These are phyloP conservation scores for Zelopaecilomyces penicillatus DNA, from an alignment of 2,329 filamentous ascomycete species.

Conservation along the genomic window DNA sequence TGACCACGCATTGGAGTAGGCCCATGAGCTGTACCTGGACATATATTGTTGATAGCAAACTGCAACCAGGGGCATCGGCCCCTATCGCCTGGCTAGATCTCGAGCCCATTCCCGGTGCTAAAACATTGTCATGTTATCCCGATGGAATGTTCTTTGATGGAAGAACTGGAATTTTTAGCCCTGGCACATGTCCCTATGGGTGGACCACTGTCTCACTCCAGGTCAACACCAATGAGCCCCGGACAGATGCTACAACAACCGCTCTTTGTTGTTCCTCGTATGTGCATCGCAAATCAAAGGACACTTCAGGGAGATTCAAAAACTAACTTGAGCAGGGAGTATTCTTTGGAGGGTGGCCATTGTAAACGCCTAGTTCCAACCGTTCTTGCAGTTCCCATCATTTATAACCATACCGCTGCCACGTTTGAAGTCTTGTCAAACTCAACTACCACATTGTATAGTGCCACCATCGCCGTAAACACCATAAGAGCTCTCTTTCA, in stretches of 20 bases:
- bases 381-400: slow-evolving; percentile 28
- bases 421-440: slow-evolving; percentile 26
- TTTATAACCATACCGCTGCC: slow-evolving; percentile 26
- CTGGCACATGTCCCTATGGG: slow-evolving; percentile 30
- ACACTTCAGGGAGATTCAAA: neutral
- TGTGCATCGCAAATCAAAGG: slow-evolving; percentile 11
- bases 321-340: slow-evolving; percentile 23
- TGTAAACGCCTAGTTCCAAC: slow-evolving; percentile 29
- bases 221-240: slow-evolving; percentile 19
- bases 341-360: slow-evolving; percentile 22
- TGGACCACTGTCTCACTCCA: slow-evolving; percentile 30
- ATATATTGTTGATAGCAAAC: slow-evolving; percentile 22
- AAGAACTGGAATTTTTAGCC: slow-evolving; percentile 31
- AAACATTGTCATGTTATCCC: slow-evolving; percentile 32
- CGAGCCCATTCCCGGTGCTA: slow-evolving; percentile 26
- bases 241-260: slow-evolving; percentile 26
- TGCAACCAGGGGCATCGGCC: slow-evolving; percentile 16
- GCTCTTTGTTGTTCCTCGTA: slow-evolving; percentile 34
- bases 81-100: slow-evolving; percentile 30
- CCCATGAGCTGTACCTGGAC: slow-evolving; percentile 32
- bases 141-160: slow-evolving; percentile 30
- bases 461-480: slow-evolving; percentile 29
- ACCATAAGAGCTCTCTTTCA: slow-evolving; percentile 30
- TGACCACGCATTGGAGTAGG: slow-evolving; percentile 30
- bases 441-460: slow-evolving; percentile 29